Conservation (phyloP, 208 protist genomes). For the Borovskyia barvae region DNA sequence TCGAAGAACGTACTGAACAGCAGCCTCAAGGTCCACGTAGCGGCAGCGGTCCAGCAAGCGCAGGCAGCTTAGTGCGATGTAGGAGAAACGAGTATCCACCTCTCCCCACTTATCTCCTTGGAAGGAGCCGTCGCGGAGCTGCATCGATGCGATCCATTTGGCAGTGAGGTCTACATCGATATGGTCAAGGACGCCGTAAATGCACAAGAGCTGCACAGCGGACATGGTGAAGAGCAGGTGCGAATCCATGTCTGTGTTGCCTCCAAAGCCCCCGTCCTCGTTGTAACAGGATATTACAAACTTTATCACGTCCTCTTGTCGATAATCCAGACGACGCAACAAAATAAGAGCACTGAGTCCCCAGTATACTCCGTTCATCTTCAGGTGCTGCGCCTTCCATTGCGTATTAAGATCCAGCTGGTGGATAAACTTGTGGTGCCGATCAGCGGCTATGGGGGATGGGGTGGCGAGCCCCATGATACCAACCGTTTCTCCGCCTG, state of each 20-base stretch:
- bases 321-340: slow-evolving; percentile 71
- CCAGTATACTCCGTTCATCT: slow-evolving; percentile 98
- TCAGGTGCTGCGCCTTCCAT: slow-evolving; percentile 95
- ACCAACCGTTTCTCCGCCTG: too few species aligned
- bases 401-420: slow-evolving; percentile 78
- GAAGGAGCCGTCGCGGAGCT: slow-evolving; percentile 98
- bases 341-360: slow-evolving; percentile 87
- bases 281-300: slow-evolving; percentile 94
- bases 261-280: slow-evolving; percentile 96
- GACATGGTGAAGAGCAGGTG: slow-evolving; percentile 99
- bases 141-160: slow-evolving; percentile 86
- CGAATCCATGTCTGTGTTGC: slow-evolving; percentile 96
- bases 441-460: slow-evolving; percentile 43
- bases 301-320: slow-evolving; percentile 83
- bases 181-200: slow-evolving; percentile 67
- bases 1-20: slow-evolving; percentile 87
- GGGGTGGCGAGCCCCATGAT: too few species aligned
- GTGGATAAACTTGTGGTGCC: slow-evolving; percentile 78
- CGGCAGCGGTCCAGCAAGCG: slow-evolving; percentile 85
- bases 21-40: slow-evolving; percentile 85
- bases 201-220: slow-evolving; percentile 94
- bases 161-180: slow-evolving; percentile 73
- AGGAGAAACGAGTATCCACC: slow-evolving; percentile 98
- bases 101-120: slow-evolving; percentile 98
- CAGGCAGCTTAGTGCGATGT: slow-evolving; percentile 96